These are phyloP conservation scores for Delonix regia DNA, from an alignment of 306 rosid genomes.

Conservation along the genomic window DNA sequence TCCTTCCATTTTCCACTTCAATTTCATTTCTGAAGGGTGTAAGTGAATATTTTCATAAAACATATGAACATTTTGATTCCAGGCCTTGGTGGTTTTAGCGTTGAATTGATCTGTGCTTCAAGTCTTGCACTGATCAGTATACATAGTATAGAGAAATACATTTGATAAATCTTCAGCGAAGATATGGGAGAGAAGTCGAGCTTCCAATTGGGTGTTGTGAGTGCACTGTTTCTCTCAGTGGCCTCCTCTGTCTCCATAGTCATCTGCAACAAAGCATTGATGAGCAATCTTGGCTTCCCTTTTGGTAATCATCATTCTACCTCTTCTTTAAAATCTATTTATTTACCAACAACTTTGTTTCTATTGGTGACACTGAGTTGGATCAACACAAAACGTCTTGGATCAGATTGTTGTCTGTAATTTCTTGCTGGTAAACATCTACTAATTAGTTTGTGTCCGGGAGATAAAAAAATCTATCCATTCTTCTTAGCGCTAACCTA, in stretches of 20 bases:
- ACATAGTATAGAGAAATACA: conserved; percentile 1
- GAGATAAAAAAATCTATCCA: no score
- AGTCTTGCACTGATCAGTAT: neutral
- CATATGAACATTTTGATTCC: no score
- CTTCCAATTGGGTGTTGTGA: conserved; percentile 82
- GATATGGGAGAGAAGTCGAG: conserved; percentile 79
- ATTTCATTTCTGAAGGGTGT: neutral
- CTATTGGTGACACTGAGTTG: neutral
- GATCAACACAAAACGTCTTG: neutral
- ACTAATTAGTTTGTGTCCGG: neutral
- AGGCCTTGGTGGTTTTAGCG: neutral
- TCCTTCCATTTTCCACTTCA: neutral
- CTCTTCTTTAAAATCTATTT: neutral
- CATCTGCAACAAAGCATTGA: conserved; percentile 97
- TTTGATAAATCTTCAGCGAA: conserved; percentile 35
- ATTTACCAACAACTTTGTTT: neutral
- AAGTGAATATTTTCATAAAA: neutral
- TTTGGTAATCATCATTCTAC: conserved; percentile 55
- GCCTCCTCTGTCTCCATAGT: conserved; percentile 98
- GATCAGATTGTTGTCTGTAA: neutral
- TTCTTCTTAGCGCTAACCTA: no score
- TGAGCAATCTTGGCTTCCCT: conserved; percentile 99
- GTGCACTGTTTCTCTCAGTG: conserved; percentile 93
- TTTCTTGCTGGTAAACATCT: neutral
- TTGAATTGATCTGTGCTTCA: neutral